These are phyloP conservation scores for Geum urbanum DNA, from an alignment of 306 rosid species.

Conservation along the genomic window DNA sequence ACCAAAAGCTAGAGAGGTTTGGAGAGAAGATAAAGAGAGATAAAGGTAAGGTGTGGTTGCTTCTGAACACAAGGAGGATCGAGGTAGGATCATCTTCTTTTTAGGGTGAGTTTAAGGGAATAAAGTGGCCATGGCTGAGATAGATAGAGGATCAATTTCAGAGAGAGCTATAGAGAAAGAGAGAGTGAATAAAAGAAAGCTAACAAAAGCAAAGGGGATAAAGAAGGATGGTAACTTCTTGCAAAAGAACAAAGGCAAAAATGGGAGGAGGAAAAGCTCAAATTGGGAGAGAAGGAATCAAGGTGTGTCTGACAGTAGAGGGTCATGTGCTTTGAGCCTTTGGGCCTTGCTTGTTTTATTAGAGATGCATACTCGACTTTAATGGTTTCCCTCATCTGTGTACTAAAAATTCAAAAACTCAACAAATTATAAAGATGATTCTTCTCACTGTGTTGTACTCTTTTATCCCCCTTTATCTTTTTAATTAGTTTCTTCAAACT, in stretches of 20 bases:
- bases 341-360: slow-evolving; percentile 49
- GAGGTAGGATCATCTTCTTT: slow-evolving; percentile 74
- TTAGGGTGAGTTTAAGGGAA: slow-evolving; percentile 82
- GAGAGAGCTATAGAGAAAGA: slow-evolving; percentile 18
- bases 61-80: slow-evolving; percentile 78
- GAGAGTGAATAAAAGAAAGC: slow-evolving; percentile 36
- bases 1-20: slow-evolving; percentile 23
- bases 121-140: slow-evolving; percentile 45
- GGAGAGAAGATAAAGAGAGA: slow-evolving; percentile 35
- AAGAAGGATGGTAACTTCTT: slow-evolving; percentile 88
- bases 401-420: slow-evolving; percentile 71
- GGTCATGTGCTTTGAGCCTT: slow-evolving; percentile 88
- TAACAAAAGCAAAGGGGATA: slow-evolving; percentile 38
- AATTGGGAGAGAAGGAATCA: slow-evolving; percentile 63
- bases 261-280: slow-evolving; percentile 20
- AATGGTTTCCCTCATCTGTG: slow-evolving; percentile 8
- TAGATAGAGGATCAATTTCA: slow-evolving; percentile 17
- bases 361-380: background rate
- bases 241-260: slow-evolving; percentile 66
- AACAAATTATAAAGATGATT: slow-evolving; percentile 62
- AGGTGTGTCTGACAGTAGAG: slow-evolving; percentile 58
- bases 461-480: slow-evolving; percentile 29
- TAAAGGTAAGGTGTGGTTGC: slow-evolving; percentile 42
- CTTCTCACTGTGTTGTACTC: slow-evolving; percentile 38
- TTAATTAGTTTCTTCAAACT: slow-evolving; percentile 31